These are phyloP conservation scores for Sphagnurus paluster DNA, from an alignment of 1,284 basidiomycete genomes.

Conservation along the genomic window DNA sequence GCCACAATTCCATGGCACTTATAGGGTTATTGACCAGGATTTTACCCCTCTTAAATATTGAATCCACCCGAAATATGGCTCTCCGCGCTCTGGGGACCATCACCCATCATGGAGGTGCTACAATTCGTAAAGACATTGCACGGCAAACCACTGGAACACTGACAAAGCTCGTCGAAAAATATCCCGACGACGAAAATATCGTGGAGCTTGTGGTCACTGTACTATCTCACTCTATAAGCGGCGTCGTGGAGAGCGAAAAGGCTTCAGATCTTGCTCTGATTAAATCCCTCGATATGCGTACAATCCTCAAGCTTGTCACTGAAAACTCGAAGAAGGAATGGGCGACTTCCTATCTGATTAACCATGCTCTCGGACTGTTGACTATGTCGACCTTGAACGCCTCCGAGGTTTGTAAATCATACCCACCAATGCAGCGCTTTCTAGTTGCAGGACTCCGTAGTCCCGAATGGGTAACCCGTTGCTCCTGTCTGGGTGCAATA, in stretches of 20 bases:
- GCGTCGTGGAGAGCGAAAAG: slow-evolving; percentile 42
- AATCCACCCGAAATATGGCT: slow-evolving; percentile 48
- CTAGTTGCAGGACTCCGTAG: slow-evolving; percentile 56
- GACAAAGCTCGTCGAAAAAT: slow-evolving; percentile 44
- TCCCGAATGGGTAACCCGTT: slow-evolving; percentile 50
- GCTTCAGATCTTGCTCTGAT: slow-evolving; percentile 36
- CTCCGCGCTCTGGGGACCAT: slow-evolving; percentile 56
- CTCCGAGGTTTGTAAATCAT: slow-evolving; percentile 40
- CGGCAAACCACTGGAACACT: slow-evolving; percentile 38
- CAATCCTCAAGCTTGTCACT: slow-evolving; percentile 43
- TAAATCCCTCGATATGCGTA: slow-evolving; percentile 43
- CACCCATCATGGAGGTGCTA: slow-evolving; percentile 59
- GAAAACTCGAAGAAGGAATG: slow-evolving; percentile 44
- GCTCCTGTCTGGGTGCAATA: slow-evolving; percentile 49
- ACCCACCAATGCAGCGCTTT: slow-evolving; percentile 44
- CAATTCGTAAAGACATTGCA: slow-evolving; percentile 52
- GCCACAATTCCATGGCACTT: neutral
- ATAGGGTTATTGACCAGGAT: slow-evolving; percentile 56
- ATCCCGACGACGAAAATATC: slow-evolving; percentile 48
- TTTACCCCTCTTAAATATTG: slow-evolving; percentile 49
- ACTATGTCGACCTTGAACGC: slow-evolving; percentile 43
- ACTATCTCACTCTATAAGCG: slow-evolving; percentile 51
- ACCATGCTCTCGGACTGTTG: slow-evolving; percentile 52
- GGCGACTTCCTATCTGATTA: slow-evolving; percentile 43
- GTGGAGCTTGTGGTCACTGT: slow-evolving; percentile 53